Percentiles rank a stretch among this genome's conserved stretches.
phyloP scores from a whole-genome alignment of 441 rosid genomes.

The Geranium incanum region DNA sequence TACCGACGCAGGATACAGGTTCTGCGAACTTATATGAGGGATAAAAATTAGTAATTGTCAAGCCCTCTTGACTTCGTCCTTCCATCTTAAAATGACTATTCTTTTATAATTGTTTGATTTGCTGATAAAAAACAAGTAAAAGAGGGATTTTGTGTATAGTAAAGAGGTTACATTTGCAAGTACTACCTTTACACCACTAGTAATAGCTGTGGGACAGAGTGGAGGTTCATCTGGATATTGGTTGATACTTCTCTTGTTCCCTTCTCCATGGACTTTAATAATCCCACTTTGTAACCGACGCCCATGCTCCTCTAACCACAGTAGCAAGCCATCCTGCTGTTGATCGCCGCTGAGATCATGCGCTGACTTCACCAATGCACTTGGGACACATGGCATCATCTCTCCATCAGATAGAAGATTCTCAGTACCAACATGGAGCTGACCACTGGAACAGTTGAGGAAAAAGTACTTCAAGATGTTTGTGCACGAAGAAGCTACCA shows the following conservation, averaged over 20 bases:
- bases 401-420: slow-evolving; percentile 35
- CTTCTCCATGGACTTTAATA: slow-evolving; percentile 37
- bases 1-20: too few species aligned
- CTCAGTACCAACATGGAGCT: slow-evolving; percentile 57
- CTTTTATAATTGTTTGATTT: not conserved
- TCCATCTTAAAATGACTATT: too few species aligned
- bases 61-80: too few species aligned
- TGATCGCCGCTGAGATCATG: slow-evolving; percentile 35
- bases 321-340: slow-evolving; percentile 59
- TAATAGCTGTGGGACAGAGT: slow-evolving; percentile 50
- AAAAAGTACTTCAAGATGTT: slow-evolving; percentile 44
- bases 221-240: slow-evolving; percentile 63
- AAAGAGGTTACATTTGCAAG: not conserved
- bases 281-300: slow-evolving; percentile 45
- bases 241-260: slow-evolving; percentile 33
- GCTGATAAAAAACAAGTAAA: not conserved
- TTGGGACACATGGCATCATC: slow-evolving; percentile 69
- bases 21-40: too few species aligned
- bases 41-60: too few species aligned
- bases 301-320: slow-evolving; percentile 76
- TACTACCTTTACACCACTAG: slow-evolving; percentile 57
- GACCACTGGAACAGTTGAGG: slow-evolving; percentile 68
- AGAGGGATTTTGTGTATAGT: not conserved
- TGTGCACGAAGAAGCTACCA: slow-evolving; percentile 50
- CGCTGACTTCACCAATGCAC: slow-evolving; percentile 36